These are phyloP conservation scores for Discostella stelligeroides DNA, from an alignment of 108 stramenopile genomes.

Conservation along the genomic window DNA sequence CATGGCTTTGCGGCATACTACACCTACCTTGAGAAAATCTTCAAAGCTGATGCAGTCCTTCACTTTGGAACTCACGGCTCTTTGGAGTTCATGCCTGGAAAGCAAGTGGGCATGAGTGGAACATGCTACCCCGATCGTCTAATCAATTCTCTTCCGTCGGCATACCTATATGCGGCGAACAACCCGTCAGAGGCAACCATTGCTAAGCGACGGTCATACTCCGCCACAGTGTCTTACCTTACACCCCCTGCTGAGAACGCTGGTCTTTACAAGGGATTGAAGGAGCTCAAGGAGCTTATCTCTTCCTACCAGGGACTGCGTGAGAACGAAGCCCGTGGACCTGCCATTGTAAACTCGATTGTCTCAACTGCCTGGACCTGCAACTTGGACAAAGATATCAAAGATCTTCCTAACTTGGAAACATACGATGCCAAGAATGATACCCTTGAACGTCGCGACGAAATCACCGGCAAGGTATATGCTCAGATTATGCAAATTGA, in stretches of 20 bases:
- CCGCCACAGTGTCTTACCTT: conserved; percentile 95
- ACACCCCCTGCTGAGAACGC: conserved; percentile 98
- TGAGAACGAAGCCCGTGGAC: conserved; percentile 93
- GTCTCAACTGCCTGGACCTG: conserved; percentile 93
- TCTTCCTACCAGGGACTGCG: conserved; percentile 94
- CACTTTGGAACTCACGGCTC: conserved; percentile 97
- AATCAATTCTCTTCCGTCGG: conserved; percentile 94
- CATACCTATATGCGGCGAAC: conserved; percentile 97
- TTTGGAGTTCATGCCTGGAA: conserved; percentile 98
- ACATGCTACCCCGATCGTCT: conserved; percentile 97
- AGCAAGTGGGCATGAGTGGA: conserved; percentile 98
- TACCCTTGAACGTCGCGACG: conserved; percentile 83
- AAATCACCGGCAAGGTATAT: conserved; percentile 89
- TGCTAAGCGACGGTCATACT: conserved; percentile 96
- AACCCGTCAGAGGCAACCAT: conserved; percentile 98
- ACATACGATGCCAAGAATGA: conserved; percentile 80
- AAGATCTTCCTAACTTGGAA: conserved; percentile 84
- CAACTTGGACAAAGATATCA: conserved; percentile 96
- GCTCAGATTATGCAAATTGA: conserved; percentile 97
- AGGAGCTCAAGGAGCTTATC: conserved; percentile 96
- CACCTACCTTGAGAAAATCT: conserved; percentile 96
- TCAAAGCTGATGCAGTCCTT: conserved; percentile 94
- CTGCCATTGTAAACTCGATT: conserved; percentile 95
- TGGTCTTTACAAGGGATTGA: conserved; percentile 96
- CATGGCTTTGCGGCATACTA: conserved; percentile 99